A percentile compares a stretch with the other conserved stretches of the same genome.
Conservation (phyloP, 192 early-diverging fungal genomes). For the Backusella morwellensis region DNA sequence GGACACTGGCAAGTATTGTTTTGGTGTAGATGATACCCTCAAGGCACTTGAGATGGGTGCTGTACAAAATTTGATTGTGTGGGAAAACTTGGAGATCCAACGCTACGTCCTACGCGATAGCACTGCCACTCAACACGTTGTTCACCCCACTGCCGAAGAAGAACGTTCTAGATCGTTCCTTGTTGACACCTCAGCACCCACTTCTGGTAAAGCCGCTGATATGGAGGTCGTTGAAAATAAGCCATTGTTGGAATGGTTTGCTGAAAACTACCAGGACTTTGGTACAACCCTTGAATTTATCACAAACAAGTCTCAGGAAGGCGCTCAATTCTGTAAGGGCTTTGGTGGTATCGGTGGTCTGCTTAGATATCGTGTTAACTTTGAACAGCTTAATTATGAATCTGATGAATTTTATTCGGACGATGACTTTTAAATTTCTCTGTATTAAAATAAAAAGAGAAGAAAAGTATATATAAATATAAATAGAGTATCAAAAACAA, state of each 20-base stretch:
- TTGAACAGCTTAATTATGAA: slow-evolving; percentile 63
- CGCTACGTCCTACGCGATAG: slow-evolving; percentile 79
- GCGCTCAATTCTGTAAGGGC: slow-evolving; percentile 96
- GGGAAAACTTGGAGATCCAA: slow-evolving; percentile 86
- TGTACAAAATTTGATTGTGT: slow-evolving; percentile 95
- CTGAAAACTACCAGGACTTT: slow-evolving; percentile 96
- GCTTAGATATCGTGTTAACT: slow-evolving; percentile 86
- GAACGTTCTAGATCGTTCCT: slow-evolving; percentile 77
- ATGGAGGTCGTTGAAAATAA: slow-evolving; percentile 81
- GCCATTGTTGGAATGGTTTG: slow-evolving; percentile 94
- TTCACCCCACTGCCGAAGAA: slow-evolving; percentile 82
- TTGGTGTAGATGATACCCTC: slow-evolving; percentile 95
- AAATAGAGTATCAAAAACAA: not conserved
- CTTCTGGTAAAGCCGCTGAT: slow-evolving; percentile 52
- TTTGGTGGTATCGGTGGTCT: slow-evolving; percentile 91
- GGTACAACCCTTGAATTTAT: slow-evolving; percentile 94
- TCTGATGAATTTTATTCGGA: slow-evolving; percentile 64
- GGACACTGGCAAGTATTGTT: slow-evolving; percentile 96
- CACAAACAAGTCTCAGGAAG: slow-evolving; percentile 94
- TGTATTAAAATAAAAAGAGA: not conserved
- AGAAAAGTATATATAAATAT: not conserved
- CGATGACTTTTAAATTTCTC: slow-evolving; percentile 19
- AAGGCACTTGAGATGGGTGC: slow-evolving; percentile 96
- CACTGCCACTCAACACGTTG: slow-evolving; percentile 57
- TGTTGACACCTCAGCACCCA: slow-evolving; percentile 30